Evolutionary conservation across 2,329 filamentous ascomycete species (phyloP).

Genomic region (Neopestalotiopsis clavispora): DNA sequence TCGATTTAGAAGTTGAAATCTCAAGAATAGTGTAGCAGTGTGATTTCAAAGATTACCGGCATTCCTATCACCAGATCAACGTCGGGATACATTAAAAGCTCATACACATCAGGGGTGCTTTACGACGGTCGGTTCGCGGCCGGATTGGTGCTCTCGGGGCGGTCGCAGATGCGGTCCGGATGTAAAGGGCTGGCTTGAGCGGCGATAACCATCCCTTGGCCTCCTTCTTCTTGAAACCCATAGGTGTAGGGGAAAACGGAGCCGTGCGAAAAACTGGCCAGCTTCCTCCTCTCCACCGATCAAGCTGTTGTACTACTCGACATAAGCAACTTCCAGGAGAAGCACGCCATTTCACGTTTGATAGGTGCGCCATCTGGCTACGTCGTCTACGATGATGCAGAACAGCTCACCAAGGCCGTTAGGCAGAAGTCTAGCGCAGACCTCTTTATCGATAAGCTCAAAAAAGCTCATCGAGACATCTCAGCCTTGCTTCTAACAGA

Average conservation of each 20-base stretch:
- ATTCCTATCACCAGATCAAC: conserved; percentile 94
- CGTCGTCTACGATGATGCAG: conserved; percentile 95
- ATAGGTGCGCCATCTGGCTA: conserved; percentile 95
- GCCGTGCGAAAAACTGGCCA: conserved; percentile 93
- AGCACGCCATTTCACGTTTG: conserved; percentile 90
- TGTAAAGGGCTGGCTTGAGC: conserved; percentile 90
- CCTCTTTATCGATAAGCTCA: conserved; percentile 94
- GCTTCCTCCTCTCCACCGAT: conserved; percentile 91
- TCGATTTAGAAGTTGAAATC: too few relatives aligned
- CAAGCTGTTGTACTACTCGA: conserved; percentile 92
- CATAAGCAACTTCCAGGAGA: conserved; percentile 98
- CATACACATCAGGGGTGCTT: conserved; percentile 91
- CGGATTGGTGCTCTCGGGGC: conserved; percentile 93
- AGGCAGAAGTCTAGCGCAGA: conserved; percentile 94
- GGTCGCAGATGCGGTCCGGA: conserved; percentile 91
- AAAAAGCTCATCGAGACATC: conserved; percentile 96
- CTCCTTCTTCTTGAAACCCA: conserved; percentile 96
- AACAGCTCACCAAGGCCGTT: conserved; percentile 94
- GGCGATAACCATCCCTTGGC: conserved; percentile 91
- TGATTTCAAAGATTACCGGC: conserved; percentile 89
- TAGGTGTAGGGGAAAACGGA: conserved; percentile 97
- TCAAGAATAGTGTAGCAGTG: too few relatives aligned
- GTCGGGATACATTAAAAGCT: conserved; percentile 91
- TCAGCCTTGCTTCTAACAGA: conserved; percentile 89
- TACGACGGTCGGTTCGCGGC: conserved; percentile 83